Base-by-base conservation (phyloP, 2,329 filamentous ascomycete genomes). In the Fusarium sp. region DNA sequence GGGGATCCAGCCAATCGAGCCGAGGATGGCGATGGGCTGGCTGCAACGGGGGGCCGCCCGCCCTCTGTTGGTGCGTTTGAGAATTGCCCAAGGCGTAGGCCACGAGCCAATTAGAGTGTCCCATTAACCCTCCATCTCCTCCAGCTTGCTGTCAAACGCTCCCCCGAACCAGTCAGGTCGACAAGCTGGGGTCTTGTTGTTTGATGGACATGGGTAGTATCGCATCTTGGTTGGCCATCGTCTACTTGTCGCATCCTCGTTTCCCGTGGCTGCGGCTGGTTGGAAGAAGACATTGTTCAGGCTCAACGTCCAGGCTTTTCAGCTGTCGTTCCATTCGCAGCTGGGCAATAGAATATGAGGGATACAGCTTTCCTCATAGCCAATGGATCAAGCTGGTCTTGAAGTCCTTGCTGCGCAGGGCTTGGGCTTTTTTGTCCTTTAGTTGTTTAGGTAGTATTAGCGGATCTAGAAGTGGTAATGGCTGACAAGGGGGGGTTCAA, bases 291-390 rank as follows among this genome's bases (percentile, higher is more conserved):
- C 14, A 51, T 44, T 44, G 18, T 23, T 14, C 40, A 25, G 31
- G 36, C 38, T 46, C 29, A 29, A 11, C 18, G 31, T 58, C 42
- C 27, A 57, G 59, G 49, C 59, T 55, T 60, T 55, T 60, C 51
- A 31, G 63, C 61, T 65, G 51, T 55, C 51, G 56, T 68, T 68
- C 65, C 65, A 68, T 68, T 68, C 66, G 65, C 54, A 55, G 66
- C 55, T 20, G 42, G 65, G 27, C 9, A 1, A 10, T 9, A 51
- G n/a, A 20, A 51, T 25, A 31, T 38, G 55, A 40, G 54, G 54
- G 44, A 40, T 53, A 36, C 54, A 64, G 49, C 20, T 13, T 31
- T 29, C 25, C n/a, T 20, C 33, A 10, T 16, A 42, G 62, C 67
- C 67, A 69, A 69, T 69, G 54, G 58, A 69, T 49, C 6, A 13